Conservation (phyloP, 257 asterid species). For the Ophiorrhiza pumila region DNA sequence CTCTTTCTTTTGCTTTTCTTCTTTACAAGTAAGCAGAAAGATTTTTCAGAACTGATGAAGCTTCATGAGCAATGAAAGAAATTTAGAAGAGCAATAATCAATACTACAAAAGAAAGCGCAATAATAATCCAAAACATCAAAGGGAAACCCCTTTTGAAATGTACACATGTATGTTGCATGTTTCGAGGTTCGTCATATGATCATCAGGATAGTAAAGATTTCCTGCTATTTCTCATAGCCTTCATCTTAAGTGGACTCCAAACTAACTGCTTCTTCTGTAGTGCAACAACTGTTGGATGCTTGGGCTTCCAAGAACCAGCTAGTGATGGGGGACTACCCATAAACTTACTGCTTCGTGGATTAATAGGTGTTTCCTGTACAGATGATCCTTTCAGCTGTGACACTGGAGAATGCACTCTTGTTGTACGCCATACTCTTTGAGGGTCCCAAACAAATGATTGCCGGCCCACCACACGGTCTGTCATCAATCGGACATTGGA, state of each 20-base stretch:
- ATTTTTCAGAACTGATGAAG: no score
- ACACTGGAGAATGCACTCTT: slow-evolving; percentile 59
- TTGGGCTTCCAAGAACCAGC: slow-evolving; percentile 46
- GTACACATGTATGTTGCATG: no score
- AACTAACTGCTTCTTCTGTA: slow-evolving; percentile 36
- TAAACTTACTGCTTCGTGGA: slow-evolving; percentile 52
- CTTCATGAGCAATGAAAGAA: no score
- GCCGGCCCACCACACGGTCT: slow-evolving; percentile 57
- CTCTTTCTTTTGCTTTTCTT: no score
- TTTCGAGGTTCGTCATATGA: neutral
- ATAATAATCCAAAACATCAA: no score
- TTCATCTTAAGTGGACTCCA: slow-evolving; percentile 46
- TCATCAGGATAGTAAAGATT: slow-evolving; percentile 25
- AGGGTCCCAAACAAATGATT: slow-evolving; percentile 77
- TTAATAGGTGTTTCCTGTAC: slow-evolving; percentile 54
- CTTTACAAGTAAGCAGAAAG: no score
- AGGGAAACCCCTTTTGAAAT: no score
- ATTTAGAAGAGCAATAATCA: no score
- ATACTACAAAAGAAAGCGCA: no score
- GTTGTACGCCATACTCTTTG: slow-evolving; percentile 66
- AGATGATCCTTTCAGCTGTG: slow-evolving; percentile 32
- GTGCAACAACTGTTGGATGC: slow-evolving; percentile 43
- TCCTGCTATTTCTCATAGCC: slow-evolving; percentile 29
- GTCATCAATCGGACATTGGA: slow-evolving; percentile 36
- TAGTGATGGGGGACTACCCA: slow-evolving; percentile 48